Base-by-base conservation (phyloP, 1,139 yeast species). In the Debaryomyces sp. region DNA sequence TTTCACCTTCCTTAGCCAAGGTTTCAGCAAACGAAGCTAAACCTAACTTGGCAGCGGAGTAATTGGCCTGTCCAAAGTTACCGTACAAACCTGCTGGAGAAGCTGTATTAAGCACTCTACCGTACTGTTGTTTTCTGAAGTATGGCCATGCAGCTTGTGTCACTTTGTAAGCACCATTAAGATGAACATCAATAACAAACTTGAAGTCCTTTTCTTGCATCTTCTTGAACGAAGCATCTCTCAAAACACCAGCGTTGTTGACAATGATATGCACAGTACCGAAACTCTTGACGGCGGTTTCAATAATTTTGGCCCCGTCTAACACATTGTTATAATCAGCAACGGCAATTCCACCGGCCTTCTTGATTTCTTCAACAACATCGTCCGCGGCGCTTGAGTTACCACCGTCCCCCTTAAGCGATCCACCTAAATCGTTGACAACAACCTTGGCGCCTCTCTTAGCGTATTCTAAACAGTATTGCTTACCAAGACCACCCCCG, bases 11-110 rank as follows among this genome's bases (percentile, higher is more conserved):
- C 73, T 90, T 91, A 37, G 98, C 96, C 60, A 92, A 80, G 27
- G 98, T 90, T 71, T 94, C 97, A 44, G 96, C 87, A 62, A 94
- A 84, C 18, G 97, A 97, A 52, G 92, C 88, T 50, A 91, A 77
- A 23, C 90, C 98, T 54, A 89, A 75, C 71, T 94, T 94, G 41
- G 97, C 98, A 39, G 97, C 95, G 2, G 97, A 85, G 73, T 94
- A 94, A 75, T 94, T 94, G 43, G 97, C 84, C 71, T 94, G 99
- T 48, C 99, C 99, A 71, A 91, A 94, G 75, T 91, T 91, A 57
- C 99, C 99, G 67, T 88, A 94, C 57, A 94, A 78, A 34, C 98
- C 98, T 43, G 98, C 98, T 24, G 98, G 97, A 6, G 97, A 91
- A 41, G 96, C 85, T 18, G 98, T 92, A 77, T 90, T 92, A 62